Conservation (phyloP, 495 filamentous ascomycete species). For the Coniosporium apollinis region DNA sequence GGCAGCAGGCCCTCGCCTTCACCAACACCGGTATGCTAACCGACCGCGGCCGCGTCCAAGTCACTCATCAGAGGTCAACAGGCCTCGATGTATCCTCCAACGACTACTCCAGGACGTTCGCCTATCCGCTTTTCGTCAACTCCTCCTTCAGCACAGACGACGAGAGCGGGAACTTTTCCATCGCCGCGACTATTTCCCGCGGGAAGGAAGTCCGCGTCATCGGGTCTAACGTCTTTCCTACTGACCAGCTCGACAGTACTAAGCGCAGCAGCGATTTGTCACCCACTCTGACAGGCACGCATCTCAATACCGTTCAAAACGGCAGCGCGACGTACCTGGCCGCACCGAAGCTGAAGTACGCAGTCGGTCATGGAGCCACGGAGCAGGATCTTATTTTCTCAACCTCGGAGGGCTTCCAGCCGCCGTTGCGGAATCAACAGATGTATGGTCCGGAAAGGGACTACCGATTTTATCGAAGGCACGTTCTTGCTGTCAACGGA, state of each 20-base stretch:
- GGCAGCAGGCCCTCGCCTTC: slow-evolving; percentile 40
- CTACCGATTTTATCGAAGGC: slow-evolving; percentile 27
- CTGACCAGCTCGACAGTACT: slow-evolving; percentile 16
- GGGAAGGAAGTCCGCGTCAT: slow-evolving; percentile 36
- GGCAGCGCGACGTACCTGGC: slow-evolving; percentile 37
- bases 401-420: too few species aligned
- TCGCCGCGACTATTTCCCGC: slow-evolving; percentile 41
- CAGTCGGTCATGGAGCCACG: slow-evolving; percentile 34
- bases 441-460: neutral
- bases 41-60: slow-evolving; percentile 41
- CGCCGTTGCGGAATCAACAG: slow-evolving; percentile 16
- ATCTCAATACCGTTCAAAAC: slow-evolving; percentile 34
- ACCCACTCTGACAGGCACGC: slow-evolving; percentile 24
- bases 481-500: slow-evolving; percentile 35
- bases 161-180: slow-evolving; percentile 34
- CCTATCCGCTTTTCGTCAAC: slow-evolving; percentile 47
- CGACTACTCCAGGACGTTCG: slow-evolving; percentile 32
- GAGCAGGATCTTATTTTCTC: slow-evolving; percentile 37
- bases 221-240: slow-evolving; percentile 44
- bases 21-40: slow-evolving; percentile 42
- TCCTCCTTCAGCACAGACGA: slow-evolving; percentile 30
- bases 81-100: slow-evolving; percentile 38
- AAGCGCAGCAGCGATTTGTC: neutral
- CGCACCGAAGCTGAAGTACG: slow-evolving; percentile 28
- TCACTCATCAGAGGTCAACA: slow-evolving; percentile 41